A percentile compares a stretch with the other conserved stretches of the same genome.
Evolutionary conservation across 2,329 filamentous ascomycete genomes (phyloP).

Genomic region (Alternaria gansuensis): DNA sequence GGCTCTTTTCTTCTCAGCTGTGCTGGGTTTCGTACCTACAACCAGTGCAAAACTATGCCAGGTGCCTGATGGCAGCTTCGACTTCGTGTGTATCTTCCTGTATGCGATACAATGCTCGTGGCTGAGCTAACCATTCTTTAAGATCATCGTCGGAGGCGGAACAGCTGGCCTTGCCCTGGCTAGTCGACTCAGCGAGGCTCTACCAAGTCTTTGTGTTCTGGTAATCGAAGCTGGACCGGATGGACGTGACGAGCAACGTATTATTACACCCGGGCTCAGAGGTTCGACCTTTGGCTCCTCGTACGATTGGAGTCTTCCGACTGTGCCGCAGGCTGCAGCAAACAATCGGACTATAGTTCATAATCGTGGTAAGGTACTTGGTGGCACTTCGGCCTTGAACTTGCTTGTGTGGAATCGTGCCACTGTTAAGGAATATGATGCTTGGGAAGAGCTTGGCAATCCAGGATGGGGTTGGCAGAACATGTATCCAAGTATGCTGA

Average conservation of each 20-base stretch:
- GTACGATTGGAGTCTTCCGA: conserved; percentile 54
- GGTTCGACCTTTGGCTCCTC: conserved; percentile 31
- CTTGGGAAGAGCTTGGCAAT: conserved; percentile 67
- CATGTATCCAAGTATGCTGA: conserved; percentile 48
- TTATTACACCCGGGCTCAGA: conserved; percentile 33
- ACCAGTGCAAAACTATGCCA: neutral
- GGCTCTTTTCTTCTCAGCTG: neutral
- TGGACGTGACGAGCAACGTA: conserved; percentile 31
- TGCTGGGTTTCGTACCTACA: neutral
- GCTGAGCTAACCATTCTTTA: neutral
- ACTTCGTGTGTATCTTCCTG: conserved; percentile 9
- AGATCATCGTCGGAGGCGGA: conserved; percentile 30
- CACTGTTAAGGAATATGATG: conserved; percentile 55
- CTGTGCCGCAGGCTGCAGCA: conserved; percentile 53
- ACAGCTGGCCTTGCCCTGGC: conserved; percentile 36
- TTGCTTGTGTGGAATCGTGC: conserved; percentile 49
- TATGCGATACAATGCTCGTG: neutral
- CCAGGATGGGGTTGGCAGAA: conserved; percentile 63
- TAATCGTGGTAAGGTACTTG: conserved; percentile 41
- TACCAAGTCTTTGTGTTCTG: conserved; percentile 28
- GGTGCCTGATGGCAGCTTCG: neutral
- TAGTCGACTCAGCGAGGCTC: conserved; percentile 39
- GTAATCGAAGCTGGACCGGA: conserved; percentile 39
- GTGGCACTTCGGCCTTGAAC: conserved; percentile 49
- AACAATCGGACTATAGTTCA: conserved; percentile 41